Conservation (phyloP, 148 eudicot genomes). For the Hydrangea macrophylla region DNA sequence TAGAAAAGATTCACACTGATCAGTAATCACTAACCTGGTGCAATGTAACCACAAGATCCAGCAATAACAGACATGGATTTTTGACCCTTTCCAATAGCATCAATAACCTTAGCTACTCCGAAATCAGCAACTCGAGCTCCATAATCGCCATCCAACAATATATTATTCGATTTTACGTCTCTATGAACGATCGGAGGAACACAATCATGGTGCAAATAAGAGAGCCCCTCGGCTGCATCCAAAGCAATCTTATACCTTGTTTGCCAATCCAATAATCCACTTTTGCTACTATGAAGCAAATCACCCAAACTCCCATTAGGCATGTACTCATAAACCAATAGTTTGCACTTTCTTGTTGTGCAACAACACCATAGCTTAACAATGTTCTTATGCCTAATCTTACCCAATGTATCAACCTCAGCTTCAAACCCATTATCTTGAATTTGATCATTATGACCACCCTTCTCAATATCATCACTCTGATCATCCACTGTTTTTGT, state of each 20-base stretch:
- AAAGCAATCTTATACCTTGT: slow-evolving; percentile 63
- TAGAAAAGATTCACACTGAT: too few relatives aligned
- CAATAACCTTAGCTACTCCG: slow-evolving; percentile 85
- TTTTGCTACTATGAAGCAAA: slow-evolving; percentile 70
- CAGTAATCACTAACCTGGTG: slow-evolving; percentile 67
- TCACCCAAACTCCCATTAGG: slow-evolving; percentile 94
- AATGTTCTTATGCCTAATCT: slow-evolving; percentile 90
- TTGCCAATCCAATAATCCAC: slow-evolving; percentile 84
- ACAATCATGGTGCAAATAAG: slow-evolving; percentile 94
- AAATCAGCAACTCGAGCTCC: slow-evolving; percentile 95
- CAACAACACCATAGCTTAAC: slow-evolving; percentile 96
- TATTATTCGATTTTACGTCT: slow-evolving; percentile 83
- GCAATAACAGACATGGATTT: slow-evolving; percentile 96
- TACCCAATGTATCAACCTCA: slow-evolving; percentile 87
- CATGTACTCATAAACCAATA: slow-evolving; percentile 93
- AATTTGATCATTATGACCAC: too few relatives aligned
- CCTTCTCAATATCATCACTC: slow-evolving; percentile 50
- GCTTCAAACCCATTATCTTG: slow-evolving; percentile 72
- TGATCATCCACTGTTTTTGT: slow-evolving; percentile 32
- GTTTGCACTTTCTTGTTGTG: slow-evolving; percentile 55
- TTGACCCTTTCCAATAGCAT: slow-evolving; percentile 52
- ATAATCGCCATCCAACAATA: slow-evolving; percentile 68
- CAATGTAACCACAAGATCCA: slow-evolving; percentile 96
- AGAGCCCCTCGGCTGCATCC: slow-evolving; percentile 91
- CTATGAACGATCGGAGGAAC: slow-evolving; percentile 88